These are phyloP conservation scores for Alternaria solani DNA, from an alignment of 2,329 filamentous ascomycete genomes.

Conservation along the genomic window DNA sequence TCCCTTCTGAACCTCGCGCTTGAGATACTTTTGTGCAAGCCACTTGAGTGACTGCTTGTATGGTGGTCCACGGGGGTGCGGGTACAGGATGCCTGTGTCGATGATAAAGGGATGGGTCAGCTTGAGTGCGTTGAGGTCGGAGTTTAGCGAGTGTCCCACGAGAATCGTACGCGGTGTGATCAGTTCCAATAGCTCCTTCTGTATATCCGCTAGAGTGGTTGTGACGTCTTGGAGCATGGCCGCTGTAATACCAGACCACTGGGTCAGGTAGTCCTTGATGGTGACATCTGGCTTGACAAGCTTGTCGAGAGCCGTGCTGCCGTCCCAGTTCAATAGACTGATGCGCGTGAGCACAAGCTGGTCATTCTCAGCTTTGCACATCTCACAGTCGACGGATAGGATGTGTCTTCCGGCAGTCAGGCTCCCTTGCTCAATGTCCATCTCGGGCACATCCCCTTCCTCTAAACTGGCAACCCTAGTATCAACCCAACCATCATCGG, in stretches of 20 bases:
- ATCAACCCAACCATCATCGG: slow-evolving; percentile 79
- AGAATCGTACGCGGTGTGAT: slow-evolving; percentile 77
- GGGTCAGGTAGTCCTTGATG: slow-evolving; percentile 93
- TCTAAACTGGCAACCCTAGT: slow-evolving; percentile 72
- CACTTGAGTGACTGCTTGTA: slow-evolving; percentile 92
- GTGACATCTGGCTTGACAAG: slow-evolving; percentile 88
- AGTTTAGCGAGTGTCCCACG: slow-evolving; percentile 82
- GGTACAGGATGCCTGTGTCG: slow-evolving; percentile 89
- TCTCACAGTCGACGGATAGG: slow-evolving; percentile 91
- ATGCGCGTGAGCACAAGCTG: slow-evolving; percentile 87
- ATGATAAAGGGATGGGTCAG: slow-evolving; percentile 92
- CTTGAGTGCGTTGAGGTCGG: slow-evolving; percentile 82
- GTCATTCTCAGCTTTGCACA: slow-evolving; percentile 86
- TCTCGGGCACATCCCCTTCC: slow-evolving; percentile 72
- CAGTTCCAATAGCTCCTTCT: slow-evolving; percentile 75
- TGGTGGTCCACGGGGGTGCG: slow-evolving; percentile 87
- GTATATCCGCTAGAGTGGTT: slow-evolving; percentile 84
- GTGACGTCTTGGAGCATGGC: slow-evolving; percentile 83
- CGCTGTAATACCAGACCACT: slow-evolving; percentile 87
- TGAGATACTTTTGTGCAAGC: slow-evolving; percentile 84
- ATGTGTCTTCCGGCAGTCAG: slow-evolving; percentile 82
- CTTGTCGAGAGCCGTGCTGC: slow-evolving; percentile 82
- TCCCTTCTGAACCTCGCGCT: slow-evolving; percentile 86
- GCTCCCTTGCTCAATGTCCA: slow-evolving; percentile 79
- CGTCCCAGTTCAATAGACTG: slow-evolving; percentile 87